These are phyloP conservation scores for Phytophthora citricola DNA, from an alignment of 352 stramenopile species.

Conservation along the genomic window DNA sequence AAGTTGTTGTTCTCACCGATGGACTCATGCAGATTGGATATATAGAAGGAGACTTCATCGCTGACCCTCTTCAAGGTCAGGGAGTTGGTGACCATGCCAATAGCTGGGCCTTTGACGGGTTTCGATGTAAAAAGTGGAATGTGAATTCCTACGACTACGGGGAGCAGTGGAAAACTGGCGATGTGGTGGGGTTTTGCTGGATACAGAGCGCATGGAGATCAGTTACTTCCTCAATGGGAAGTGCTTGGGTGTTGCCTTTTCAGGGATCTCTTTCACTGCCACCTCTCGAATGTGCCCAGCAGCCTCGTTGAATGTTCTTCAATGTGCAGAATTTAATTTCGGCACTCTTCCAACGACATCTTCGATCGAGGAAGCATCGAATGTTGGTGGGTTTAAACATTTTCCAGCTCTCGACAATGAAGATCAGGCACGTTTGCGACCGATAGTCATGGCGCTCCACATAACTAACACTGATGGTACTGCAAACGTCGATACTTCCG, in stretches of 20 bases:
- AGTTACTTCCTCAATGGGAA: constrained; percentile 94
- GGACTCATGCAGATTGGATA: constrained; percentile 96
- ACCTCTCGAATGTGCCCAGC: constrained; percentile 77
- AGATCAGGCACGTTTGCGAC: constrained; percentile 52
- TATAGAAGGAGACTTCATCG: constrained; percentile 83
- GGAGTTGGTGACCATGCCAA: constrained; percentile 91
- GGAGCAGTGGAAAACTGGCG: constrained; percentile 73
- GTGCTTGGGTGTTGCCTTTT: constrained; percentile 88
- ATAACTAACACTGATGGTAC: neutral
- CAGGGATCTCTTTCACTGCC: constrained; percentile 45
- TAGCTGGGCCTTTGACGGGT: constrained; percentile 94
- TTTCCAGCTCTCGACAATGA: constrained; percentile 45
- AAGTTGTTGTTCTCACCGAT: constrained; percentile 89
- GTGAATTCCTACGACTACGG: constrained; percentile 86
- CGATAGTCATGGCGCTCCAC: constrained; percentile 37
- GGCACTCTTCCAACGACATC: constrained; percentile 24
- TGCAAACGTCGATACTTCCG: neutral
- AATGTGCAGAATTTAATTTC: constrained; percentile 85
- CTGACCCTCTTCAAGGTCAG: constrained; percentile 86
- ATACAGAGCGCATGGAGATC: constrained; percentile 86
- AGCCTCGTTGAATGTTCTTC: constrained; percentile 86
- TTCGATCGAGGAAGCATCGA: constrained; percentile 7
- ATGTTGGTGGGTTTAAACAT: constrained; percentile 39
- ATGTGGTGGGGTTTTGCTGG: constrained; percentile 89
- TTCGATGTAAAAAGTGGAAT: constrained; percentile 91